Percentiles rank a stretch among this genome's conserved stretches.
phyloP scores from a whole-genome alignment of 2,329 filamentous ascomycete species.

The Fusarium fracticaudum region DNA sequence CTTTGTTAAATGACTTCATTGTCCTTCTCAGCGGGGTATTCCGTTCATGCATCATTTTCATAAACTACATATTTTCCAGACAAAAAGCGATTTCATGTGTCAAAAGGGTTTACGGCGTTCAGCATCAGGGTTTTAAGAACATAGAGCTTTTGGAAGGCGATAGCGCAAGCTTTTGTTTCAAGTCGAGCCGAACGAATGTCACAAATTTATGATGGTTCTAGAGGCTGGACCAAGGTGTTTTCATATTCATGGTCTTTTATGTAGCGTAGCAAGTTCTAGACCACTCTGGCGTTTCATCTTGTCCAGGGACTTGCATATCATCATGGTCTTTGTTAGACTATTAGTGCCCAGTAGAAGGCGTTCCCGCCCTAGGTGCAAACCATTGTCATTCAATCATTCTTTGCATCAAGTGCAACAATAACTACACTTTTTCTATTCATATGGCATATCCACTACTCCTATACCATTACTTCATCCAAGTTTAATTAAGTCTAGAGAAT shows the following conservation, averaged over 20 bases:
- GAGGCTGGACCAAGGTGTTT: not conserved
- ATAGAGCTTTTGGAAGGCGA: constrained; percentile 7
- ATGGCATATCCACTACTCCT: not conserved
- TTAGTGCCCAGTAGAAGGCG: constrained; percentile 12
- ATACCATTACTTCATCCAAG: constrained; percentile 5
- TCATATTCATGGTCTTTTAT: constrained; percentile 3
- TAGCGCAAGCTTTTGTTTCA: constrained; percentile 21
- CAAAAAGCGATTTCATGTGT: constrained; percentile 19
- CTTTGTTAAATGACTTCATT: not conserved
- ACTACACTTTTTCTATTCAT: not conserved
- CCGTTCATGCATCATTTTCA: constrained; percentile 5
- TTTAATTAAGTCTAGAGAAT: constrained; percentile 23
- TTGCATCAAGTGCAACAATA: not conserved
- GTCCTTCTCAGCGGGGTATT: not conserved
- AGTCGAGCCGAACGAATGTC: not conserved
- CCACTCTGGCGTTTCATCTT: not conserved
- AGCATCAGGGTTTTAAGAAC: not conserved
- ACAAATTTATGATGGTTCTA: not conserved
- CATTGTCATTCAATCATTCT: not conserved
- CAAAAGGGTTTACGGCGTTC: constrained; percentile 15
- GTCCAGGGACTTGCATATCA: not conserved
- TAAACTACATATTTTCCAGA: constrained; percentile 3
- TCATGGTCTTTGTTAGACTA: constrained; percentile 3
- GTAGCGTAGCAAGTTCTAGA: not conserved
- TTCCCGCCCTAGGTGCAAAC: constrained; percentile 8